Conservation (phyloP, 1,139 yeast species). For the Zygosaccharomyces sapae region DNA sequence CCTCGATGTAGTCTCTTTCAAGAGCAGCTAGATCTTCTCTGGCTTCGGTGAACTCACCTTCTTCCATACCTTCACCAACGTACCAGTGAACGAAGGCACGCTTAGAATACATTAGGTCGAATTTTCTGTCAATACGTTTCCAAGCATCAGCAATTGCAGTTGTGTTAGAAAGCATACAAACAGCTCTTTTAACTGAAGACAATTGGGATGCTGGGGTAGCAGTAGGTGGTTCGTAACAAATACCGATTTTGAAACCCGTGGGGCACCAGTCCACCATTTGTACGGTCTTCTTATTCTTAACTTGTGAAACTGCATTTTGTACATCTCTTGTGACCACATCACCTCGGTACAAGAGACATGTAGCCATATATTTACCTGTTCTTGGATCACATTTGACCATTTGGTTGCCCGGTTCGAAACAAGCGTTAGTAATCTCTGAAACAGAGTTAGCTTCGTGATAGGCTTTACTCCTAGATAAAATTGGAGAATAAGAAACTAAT, state of each 20-base stretch:
- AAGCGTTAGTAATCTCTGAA: conserved; percentile 90
- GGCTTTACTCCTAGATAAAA: conserved; percentile 85
- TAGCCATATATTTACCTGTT: conserved; percentile 96
- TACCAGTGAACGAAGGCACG: conserved; percentile 99
- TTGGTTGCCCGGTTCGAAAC: conserved; percentile 98
- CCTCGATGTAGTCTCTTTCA: conserved; percentile 96
- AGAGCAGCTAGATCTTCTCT: conserved; percentile 95
- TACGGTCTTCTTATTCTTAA: conserved; percentile 88
- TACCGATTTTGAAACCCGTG: conserved; percentile 98
- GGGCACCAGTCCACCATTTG: conserved; percentile 99
- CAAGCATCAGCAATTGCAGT: conserved; percentile 98
- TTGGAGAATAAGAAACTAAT: conserved; percentile 95
- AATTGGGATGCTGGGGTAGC: conserved; percentile 84
- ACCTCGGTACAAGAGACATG: conserved; percentile 95
- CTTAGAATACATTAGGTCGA: conserved; percentile 96
- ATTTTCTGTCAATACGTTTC: conserved; percentile 94
- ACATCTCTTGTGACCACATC: conserved; percentile 97
- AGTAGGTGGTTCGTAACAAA: conserved; percentile 96
- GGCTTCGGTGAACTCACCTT: conserved; percentile 88
- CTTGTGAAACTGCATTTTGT: conserved; percentile 88
- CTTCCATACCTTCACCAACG: conserved; percentile 97
- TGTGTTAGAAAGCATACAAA: conserved; percentile 95
- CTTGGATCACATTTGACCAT: conserved; percentile 99
- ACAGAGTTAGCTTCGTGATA: conserved; percentile 89
- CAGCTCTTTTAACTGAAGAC: conserved; percentile 92